phyloP scores from a whole-genome alignment of 2,329 filamentous ascomycete species.

The Cladosporium sp. region DNA sequence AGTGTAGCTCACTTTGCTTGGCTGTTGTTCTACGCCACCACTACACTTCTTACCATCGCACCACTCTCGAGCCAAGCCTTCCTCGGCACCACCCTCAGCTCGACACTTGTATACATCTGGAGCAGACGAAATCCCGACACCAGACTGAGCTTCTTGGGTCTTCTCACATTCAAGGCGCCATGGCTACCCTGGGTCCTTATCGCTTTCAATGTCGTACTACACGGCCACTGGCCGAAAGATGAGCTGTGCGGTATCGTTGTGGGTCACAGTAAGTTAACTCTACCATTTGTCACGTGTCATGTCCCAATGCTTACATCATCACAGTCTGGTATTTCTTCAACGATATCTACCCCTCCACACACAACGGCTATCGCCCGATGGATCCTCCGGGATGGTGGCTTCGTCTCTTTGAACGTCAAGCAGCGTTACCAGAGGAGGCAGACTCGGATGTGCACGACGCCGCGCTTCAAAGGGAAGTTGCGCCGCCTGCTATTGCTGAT shows the following conservation, averaged over 20 bases:
- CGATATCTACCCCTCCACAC: conserved; percentile 90
- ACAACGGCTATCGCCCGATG: conserved; percentile 77
- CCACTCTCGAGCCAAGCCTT: conserved; percentile 89
- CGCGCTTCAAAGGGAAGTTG: conserved; percentile 27
- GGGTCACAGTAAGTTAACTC: conserved; percentile 60
- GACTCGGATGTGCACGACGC: conserved; percentile 28
- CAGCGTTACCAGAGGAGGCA: conserved; percentile 19
- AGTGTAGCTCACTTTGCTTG: conserved; percentile 93
- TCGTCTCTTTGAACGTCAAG: conserved; percentile 64
- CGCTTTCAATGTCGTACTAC: conserved; percentile 85
- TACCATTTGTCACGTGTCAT: not conserved
- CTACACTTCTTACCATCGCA: conserved; percentile 73
- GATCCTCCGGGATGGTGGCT: conserved; percentile 91
- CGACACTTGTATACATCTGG: conserved; percentile 97
- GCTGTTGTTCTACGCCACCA: conserved; percentile 81
- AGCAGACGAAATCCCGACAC: conserved; percentile 91
- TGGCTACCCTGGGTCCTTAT: conserved; percentile 96
- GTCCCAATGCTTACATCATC: conserved; percentile 8
- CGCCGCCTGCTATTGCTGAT: conserved; percentile 26
- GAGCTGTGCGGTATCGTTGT: conserved; percentile 94
- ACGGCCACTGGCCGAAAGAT: conserved; percentile 86
- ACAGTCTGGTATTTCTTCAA: conserved; percentile 94
- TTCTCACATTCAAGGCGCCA: conserved; percentile 88
- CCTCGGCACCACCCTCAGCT: conserved; percentile 87
- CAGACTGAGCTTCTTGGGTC: conserved; percentile 71